Base-by-base conservation (phyloP, 352 stramenopile genomes). In the Phytophthora uliginosa region DNA sequence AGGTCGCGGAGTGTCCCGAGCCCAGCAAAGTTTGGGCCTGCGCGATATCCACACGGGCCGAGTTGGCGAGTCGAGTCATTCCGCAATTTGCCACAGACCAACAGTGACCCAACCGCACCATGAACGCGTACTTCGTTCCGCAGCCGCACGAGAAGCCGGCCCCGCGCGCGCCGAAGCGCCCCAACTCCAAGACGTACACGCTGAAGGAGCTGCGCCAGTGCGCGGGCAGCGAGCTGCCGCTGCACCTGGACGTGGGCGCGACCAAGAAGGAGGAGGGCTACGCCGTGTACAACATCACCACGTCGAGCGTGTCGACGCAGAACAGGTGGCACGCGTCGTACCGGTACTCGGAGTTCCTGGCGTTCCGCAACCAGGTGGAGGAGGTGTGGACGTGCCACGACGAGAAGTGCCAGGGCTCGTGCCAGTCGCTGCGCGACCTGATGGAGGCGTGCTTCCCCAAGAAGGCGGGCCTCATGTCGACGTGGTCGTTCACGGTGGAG, bases 351-450 rank as follows among this genome's bases (percentile, higher is more conserved):
- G 82, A 91, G 75, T 90, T 93, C 59, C 70, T 81, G 62, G 75
- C 80, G 12, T 89, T 93, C 74, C 86, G 85, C 63, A 78, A 69
- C 73, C 74, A 85, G 54, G 71, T 93, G 51, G 76, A 86, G 22
- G 76, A 91, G 54, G 64, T 85, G 38, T 81, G 77, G 77, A 92
- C 86, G 28, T 93, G 86, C 66, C 71, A 84, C 64, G 76, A 75
- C 38, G 31, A 62, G 52, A 91, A 89, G 76, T 92, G 86, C 76
- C 75, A 63, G 24, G 84, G 84, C 31, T 90, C 86, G 38, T 92
- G 84, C 67, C 74, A 93, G 57, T 86, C 86, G n/a, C 85, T 93
- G 47, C 86, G 84, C 18, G 82, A 93, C 66, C 88, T 86, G 63
- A 53, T 91, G 15, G 61, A 75, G 58, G 73, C 81, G 60, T 90